Conservation (phyloP, 305 asterid species). For the Solanum aculeatissimum region DNA sequence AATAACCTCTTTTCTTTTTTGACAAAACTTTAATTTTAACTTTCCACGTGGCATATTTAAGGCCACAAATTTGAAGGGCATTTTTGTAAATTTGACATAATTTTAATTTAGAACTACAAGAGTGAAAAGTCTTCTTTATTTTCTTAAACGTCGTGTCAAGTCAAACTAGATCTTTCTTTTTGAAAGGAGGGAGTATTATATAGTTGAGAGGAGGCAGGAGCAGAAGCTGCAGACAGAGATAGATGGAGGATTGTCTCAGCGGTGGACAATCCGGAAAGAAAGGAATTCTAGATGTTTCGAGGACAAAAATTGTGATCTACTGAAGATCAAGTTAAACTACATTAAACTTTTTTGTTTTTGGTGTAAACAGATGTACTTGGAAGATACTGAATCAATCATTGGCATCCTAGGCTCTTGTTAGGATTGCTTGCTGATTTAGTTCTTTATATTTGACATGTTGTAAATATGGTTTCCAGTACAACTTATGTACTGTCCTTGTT, state of each 20-base stretch:
- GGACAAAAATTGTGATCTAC: background rate
- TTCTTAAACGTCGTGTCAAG: too few species aligned
- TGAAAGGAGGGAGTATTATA: background rate
- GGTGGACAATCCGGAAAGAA: background rate
- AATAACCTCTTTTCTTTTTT: too few species aligned
- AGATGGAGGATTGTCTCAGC: background rate
- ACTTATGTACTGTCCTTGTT: background rate
- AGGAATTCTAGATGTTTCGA: background rate
- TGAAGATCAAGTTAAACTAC: background rate
- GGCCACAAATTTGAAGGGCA: too few species aligned
- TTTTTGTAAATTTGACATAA: too few species aligned
- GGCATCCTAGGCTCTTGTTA: background rate
- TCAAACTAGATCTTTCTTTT: too few species aligned
- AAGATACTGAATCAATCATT: background rate
- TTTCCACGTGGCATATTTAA: too few species aligned
- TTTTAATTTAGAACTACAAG: too few species aligned
- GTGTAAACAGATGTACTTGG: background rate
- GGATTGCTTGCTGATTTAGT: background rate
- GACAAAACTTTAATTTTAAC: too few species aligned
- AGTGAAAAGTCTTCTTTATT: too few species aligned
- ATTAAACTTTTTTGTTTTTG: background rate
- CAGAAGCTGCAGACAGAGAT: background rate
- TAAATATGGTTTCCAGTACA: background rate
- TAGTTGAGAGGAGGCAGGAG: background rate
- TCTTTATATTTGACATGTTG: background rate